Base-by-base conservation (phyloP, 768 basidiomycete species). In the Hypsizygus marmoreus region DNA sequence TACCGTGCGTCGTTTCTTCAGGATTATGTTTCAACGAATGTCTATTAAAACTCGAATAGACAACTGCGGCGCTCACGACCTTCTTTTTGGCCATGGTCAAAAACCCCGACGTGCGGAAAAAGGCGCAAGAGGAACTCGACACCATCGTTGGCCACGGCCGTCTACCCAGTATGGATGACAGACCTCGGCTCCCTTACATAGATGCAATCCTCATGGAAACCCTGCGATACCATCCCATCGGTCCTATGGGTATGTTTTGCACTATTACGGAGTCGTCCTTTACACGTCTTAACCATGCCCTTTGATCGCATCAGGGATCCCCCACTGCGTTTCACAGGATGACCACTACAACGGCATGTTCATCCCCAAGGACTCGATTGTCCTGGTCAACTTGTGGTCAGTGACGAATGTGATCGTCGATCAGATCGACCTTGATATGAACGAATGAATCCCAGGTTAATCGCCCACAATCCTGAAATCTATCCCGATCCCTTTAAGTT, bases 291-390 rank as follows among this genome's bases (percentile, higher is more conserved):
- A 37, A 7, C 23, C 2, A 19, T 8, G n/a, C 4, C 12, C 35
- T 23, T 3, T 14, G 3, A 40, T 16, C 9, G 22, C 16, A 25
- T 6, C 31, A 69, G 68, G 57, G 17, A 56, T 69, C 5, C 67
- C 71, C 2, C 70, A 72, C 34, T 46, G 52, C 26, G 45, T 54
- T 8, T 63, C 55, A 6, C 61, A 65, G 44, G 75, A 79, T 35
- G 77, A 80, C 47, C 55, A 66, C 3, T 79, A 75, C 45, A 65
- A 71, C 2, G 76, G 72, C 1, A 69, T 71, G 46, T 61, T 61
- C 30, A 74, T 80, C 31, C 77, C 75, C 0, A 70, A 74, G 48
- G 73, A 63, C 13, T 58, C 70, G 0, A 49, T 69, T 2, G 62
- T 73, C 14, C 58, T 71, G 16, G 62, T 52, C 3, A 72, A 73